phyloP scores from a whole-genome alignment of 2,329 filamentous ascomycete genomes.

The Plenodomus lindquistii region DNA sequence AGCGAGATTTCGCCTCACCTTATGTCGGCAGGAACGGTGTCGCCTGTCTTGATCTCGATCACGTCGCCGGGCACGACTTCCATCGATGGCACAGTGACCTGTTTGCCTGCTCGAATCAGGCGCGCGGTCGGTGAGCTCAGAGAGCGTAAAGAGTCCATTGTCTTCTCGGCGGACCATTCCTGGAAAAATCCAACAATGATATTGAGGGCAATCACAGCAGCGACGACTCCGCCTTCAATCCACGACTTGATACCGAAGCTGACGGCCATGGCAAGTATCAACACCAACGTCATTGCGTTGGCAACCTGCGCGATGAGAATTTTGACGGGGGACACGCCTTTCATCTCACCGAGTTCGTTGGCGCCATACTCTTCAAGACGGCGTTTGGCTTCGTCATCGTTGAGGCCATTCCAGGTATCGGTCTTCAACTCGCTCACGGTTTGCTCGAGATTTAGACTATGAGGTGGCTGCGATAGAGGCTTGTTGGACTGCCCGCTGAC shows the following conservation, averaged over 20 bases:
- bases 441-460: conserved; percentile 58
- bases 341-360: conserved; percentile 73
- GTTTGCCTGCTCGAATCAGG: conserved; percentile 57
- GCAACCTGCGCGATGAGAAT: conserved; percentile 73
- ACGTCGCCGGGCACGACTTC: conserved; percentile 70
- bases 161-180: conserved; percentile 54
- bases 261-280: conserved; percentile 55
- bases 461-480: conserved; percentile 64
- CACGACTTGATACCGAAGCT: conserved; percentile 53
- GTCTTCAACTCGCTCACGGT: conserved; percentile 62
- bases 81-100: conserved; percentile 56
- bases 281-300: conserved; percentile 76
- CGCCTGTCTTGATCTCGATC: conserved; percentile 64
- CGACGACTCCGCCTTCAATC: conserved; percentile 55
- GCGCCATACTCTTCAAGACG: conserved; percentile 64
- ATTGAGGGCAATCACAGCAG: conserved; percentile 51
- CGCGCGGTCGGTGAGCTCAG: conserved; percentile 52
- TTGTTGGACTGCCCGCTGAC: conserved; percentile 49
- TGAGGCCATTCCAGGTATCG: conserved; percentile 68
- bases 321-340: conserved; percentile 69
- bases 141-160: conserved; percentile 54
- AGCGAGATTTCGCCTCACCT: conserved; percentile 1
- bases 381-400: conserved; percentile 60
- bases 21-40: conserved; percentile 71
- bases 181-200: conserved; percentile 52